Evolutionary conservation across 371 early-diverging fungal species (phyloP), one percentile per base, ranked within the genome.

Genomic region (Mortierella sp.): DNA sequence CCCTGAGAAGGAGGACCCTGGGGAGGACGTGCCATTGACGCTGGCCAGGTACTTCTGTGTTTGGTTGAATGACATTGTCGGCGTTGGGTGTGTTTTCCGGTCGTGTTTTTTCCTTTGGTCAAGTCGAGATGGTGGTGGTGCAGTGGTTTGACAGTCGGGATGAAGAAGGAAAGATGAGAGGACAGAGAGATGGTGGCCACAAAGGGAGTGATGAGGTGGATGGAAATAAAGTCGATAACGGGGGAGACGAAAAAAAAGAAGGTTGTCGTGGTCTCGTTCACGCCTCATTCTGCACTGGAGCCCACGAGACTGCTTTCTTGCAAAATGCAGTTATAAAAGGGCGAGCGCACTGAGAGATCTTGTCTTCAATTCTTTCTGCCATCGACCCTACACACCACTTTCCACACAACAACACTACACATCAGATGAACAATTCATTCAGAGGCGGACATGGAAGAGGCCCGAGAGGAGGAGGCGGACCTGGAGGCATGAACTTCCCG

Each of bases 361-460:
- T 13, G 4, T 44, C 5, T 7, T 43, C 68, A 37, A 14, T 9
- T 44, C 31, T 26, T 24, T n/a, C 26, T 48, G n/a, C n/a, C n/a
- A n/a, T n/a, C n/a, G n/a, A n/a, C n/a, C n/a, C n/a, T n/a, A n/a
- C n/a, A n/a, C n/a, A n/a, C n/a, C n/a, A n/a, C n/a, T 50, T 45
- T 66, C 19, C 43, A 34, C 41, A 22, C 22, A 48, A 29, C 24
- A 5, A 52, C 52, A 68, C 22, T 43, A 45, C 70, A 43, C 19
- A 29, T 22, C 40, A 37, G 13, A 58, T 37, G 65, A 72, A 64
- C 31, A 68, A 76, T 55, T 66, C 63, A 47, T 45, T 71, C 43
- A 43, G 83, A 39, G 83, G 78, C n/a, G 78, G 78, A 61, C 83
- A 71, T 58, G 75, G 83, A 10, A 58, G 83, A 48, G 83, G 83